Evolutionary conservation across 768 basidiomycete genomes (phyloP).

Genomic region (Amanita pseudoporphyria): DNA sequence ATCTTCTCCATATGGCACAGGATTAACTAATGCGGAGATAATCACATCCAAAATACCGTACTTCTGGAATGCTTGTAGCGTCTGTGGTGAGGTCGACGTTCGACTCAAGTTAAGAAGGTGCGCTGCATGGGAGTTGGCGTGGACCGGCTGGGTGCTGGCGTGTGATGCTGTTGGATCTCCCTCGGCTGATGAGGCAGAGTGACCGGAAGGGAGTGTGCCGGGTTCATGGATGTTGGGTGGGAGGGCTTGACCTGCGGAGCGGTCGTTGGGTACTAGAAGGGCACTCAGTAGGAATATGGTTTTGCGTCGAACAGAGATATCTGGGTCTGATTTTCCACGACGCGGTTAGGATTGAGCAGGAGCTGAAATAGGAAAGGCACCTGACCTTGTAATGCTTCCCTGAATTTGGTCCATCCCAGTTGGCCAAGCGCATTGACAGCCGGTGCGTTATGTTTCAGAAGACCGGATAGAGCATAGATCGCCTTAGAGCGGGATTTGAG

Average conservation of each 20-base stretch:
- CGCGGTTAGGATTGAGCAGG: background rate
- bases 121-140: constrained; percentile 66
- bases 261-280: constrained; percentile 45
- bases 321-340: constrained; percentile 45
- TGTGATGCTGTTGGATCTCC: constrained; percentile 13
- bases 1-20: constrained; percentile 57
- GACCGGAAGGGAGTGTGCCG: constrained; percentile 13
- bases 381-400: constrained; percentile 51
- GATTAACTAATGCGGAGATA: constrained; percentile 41
- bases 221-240: constrained; percentile 16
- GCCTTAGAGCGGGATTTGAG: constrained; percentile 64
- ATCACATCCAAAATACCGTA: constrained; percentile 39
- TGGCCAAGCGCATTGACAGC: constrained; percentile 48
- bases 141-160: constrained; percentile 28
- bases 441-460: constrained; percentile 66
- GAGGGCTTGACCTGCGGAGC: constrained; percentile 12
- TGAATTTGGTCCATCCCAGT: constrained; percentile 57
- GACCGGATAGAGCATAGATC: constrained; percentile 70
- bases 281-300: constrained; percentile 66
- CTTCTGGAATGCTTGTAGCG: constrained; percentile 38
- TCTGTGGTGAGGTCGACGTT: constrained; percentile 36
- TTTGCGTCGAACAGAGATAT: constrained; percentile 71
- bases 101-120: constrained; percentile 47
- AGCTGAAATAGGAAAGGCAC: background rate
- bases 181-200: constrained; percentile 14